A percentile compares a stretch with the other conserved stretches of the same genome.
Conservation (phyloP, 228 moss, liverwort and hornwort species). For the Sphagnum magellanicum region DNA sequence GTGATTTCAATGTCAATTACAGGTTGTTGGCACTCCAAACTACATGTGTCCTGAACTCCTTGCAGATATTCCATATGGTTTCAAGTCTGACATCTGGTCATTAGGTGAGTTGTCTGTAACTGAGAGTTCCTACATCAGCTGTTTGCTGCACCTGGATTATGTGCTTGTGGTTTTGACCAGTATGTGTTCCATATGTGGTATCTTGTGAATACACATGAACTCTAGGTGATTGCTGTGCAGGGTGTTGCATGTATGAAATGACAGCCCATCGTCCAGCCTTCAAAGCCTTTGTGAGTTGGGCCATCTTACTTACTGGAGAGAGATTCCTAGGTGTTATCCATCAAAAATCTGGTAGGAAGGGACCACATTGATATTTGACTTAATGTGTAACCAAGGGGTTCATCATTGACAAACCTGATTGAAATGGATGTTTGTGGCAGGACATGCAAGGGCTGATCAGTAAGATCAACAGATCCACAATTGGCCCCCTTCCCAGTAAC, state of each 20-base stretch:
- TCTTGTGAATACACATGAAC: too few species aligned
- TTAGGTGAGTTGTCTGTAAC: slow-evolving; percentile 35
- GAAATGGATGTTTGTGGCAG: slow-evolving; percentile 17
- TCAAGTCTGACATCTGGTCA: slow-evolving; percentile 99
- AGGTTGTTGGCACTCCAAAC: slow-evolving; percentile 99
- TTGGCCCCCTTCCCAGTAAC: slow-evolving; percentile 89
- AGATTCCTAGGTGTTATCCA: too few species aligned
- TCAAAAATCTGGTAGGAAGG: too few species aligned
- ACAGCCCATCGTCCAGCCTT: slow-evolving; percentile 99
- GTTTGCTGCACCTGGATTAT: too few species aligned
- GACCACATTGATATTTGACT: too few species aligned
- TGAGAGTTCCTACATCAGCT: too few species aligned
- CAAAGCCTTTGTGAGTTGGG: slow-evolving; percentile 82
- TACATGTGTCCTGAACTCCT: slow-evolving; percentile 99
- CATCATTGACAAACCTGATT: too few species aligned
- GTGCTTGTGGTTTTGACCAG: too few species aligned
- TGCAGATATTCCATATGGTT: slow-evolving; percentile 96
- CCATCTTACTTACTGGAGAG: too few species aligned
- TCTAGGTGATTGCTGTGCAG: slow-evolving; percentile 18
- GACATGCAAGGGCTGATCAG: slow-evolving; percentile 99
- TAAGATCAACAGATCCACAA: slow-evolving; percentile 96
- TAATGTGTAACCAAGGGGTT: too few species aligned
- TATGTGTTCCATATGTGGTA: too few species aligned
- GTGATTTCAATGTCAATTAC: slow-evolving; percentile 7
- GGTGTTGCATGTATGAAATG: slow-evolving; percentile 99